Percentiles rank a stretch among this genome's conserved stretches.
Conservation (phyloP, 805 yeast species). For the Diddensiella caesifluorescens region DNA sequence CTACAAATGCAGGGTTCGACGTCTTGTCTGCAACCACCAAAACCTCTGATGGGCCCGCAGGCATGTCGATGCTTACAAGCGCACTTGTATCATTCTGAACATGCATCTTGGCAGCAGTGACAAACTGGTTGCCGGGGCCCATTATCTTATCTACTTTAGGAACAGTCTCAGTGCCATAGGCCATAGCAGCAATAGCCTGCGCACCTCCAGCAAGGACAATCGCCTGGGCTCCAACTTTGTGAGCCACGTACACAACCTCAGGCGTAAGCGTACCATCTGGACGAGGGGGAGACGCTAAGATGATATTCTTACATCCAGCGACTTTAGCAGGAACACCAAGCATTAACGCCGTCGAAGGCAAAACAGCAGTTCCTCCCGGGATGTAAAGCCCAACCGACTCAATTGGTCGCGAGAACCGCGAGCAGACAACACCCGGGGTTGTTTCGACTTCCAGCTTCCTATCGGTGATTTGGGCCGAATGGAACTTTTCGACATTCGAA, state of each 20-base stretch:
- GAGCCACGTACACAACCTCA: slow-evolving; percentile 96
- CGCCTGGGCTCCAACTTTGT: slow-evolving; percentile 84
- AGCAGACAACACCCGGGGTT: slow-evolving; percentile 87
- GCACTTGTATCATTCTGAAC: slow-evolving; percentile 95
- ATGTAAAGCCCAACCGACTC: slow-evolving; percentile 92
- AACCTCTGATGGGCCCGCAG: slow-evolving; percentile 99
- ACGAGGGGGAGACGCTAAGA: slow-evolving; percentile 94
- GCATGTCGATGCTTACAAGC: slow-evolving; percentile 96
- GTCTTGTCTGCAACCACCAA: slow-evolving; percentile 82
- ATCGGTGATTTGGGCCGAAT: slow-evolving; percentile 69
- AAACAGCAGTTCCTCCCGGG: slow-evolving; percentile 98
- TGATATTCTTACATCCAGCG: slow-evolving; percentile 91
- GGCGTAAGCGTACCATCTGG: slow-evolving; percentile 90
- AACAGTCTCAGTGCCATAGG: slow-evolving; percentile 90
- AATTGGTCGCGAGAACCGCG: slow-evolving; percentile 91
- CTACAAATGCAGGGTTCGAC: slow-evolving; percentile 94
- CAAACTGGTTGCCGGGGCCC: slow-evolving; percentile 99
- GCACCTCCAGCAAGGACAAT: slow-evolving; percentile 98
- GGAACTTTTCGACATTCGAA: slow-evolving; percentile 85
- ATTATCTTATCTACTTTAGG: slow-evolving; percentile 94
- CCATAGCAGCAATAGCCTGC: slow-evolving; percentile 98
- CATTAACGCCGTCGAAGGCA: slow-evolving; percentile 97
- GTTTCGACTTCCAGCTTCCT: slow-evolving; percentile 81
- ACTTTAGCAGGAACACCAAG: slow-evolving; percentile 97
- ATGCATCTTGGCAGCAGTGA: slow-evolving; percentile 97